Evolutionary conservation across 2,329 filamentous ascomycete species (phyloP).

Genomic region (Diaporthe aspalathi): DNA sequence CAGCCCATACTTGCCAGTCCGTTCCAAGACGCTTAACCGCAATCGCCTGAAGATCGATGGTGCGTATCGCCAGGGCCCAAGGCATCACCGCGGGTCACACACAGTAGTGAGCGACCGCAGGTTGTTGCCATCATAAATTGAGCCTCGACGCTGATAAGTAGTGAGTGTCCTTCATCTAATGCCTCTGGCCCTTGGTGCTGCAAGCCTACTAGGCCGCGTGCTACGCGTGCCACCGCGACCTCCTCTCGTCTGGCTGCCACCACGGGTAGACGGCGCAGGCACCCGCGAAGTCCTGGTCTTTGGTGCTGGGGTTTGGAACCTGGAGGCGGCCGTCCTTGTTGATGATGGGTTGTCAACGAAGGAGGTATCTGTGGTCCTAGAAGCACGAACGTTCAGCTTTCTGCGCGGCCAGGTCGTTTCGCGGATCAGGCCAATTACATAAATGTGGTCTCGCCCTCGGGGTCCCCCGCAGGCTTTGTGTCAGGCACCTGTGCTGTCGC

Average conservation of each 20-base stretch:
- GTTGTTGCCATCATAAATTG: background rate
- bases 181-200: constrained; percentile 58
- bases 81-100: background rate
- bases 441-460: constrained; percentile 82
- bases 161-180: constrained; percentile 51
- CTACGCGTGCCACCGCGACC: constrained; percentile 51
- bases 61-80: background rate
- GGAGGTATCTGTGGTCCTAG: constrained; percentile 88
- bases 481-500: constrained; percentile 43
- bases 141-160: background rate
- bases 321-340: constrained; percentile 62
- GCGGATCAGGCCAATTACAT: constrained; percentile 66
- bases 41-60: background rate
- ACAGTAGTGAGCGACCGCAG: too few species aligned
- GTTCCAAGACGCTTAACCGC: too few species aligned
- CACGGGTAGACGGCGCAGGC: constrained; percentile 56
- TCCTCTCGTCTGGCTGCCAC: constrained; percentile 51
- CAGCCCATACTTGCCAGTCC: background rate
- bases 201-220: constrained; percentile 58
- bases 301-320: constrained; percentile 54
- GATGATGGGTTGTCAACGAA: constrained; percentile 85
- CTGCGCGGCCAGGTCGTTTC: background rate
- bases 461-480: constrained; percentile 49
- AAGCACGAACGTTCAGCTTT: constrained; percentile 41
- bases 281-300: constrained; percentile 59